Conservation (phyloP, 768 basidiomycete species). For the Lentinula sp. region DNA sequence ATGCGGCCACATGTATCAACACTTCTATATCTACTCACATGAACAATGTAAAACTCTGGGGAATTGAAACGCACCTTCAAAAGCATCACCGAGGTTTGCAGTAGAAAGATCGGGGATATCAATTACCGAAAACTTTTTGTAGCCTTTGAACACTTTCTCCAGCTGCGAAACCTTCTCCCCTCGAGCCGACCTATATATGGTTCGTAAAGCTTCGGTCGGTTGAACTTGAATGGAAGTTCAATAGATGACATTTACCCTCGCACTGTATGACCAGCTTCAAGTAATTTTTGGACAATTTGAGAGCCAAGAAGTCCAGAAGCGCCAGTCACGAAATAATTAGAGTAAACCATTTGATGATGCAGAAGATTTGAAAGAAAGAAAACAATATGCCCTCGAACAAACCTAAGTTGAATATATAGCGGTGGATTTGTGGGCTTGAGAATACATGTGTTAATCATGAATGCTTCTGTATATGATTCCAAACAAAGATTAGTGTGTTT, state of each 20-base stretch:
- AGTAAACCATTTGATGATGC: background rate
- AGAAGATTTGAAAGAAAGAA: background rate
- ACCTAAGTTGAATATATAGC: background rate
- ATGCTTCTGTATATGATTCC: background rate
- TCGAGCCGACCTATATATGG: slow-evolving; percentile 7
- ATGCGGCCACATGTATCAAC: slow-evolving; percentile 26
- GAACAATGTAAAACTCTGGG: background rate
- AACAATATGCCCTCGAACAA: background rate
- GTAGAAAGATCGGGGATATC: slow-evolving; percentile 2
- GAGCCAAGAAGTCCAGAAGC: slow-evolving; percentile 3
- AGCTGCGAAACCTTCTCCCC: slow-evolving; percentile 6
- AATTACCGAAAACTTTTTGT: slow-evolving; percentile 3
- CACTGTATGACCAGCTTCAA: slow-evolving; percentile 4
- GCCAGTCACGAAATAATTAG: slow-evolving; percentile 1
- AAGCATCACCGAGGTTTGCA: background rate
- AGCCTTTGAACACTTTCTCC: background rate
- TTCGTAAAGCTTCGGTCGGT: background rate
- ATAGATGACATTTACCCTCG: background rate
- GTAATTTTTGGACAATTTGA: background rate
- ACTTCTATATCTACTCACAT: slow-evolving; percentile 30
- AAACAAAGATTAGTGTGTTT: background rate
- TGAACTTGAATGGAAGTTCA: background rate
- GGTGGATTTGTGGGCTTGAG: background rate
- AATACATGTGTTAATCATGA: no score
- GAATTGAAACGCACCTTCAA: background rate